These are phyloP conservation scores for Aspergillus heteromorphus DNA, from an alignment of 495 filamentous ascomycete species.

Conservation along the genomic window DNA sequence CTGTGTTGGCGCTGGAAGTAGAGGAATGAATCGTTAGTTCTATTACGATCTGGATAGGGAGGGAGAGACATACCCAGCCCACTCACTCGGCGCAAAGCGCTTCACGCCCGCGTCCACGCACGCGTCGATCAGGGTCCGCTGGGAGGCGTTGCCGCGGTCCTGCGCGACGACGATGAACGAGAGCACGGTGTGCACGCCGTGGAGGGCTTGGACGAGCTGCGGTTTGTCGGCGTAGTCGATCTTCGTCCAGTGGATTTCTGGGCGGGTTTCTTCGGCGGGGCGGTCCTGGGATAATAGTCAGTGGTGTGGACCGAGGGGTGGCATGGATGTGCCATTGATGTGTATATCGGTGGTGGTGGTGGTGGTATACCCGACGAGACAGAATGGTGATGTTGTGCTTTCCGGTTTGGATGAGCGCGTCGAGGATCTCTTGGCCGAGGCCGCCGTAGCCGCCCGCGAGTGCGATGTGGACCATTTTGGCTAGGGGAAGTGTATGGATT, in stretches of 20 bases:
- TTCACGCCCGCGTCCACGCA: slow-evolving; percentile 54
- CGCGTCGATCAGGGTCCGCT: slow-evolving; percentile 55
- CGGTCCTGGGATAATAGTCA: neutral
- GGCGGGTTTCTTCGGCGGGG: neutral
- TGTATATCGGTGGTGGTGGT: too few relatives aligned
- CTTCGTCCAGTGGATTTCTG: slow-evolving; percentile 30
- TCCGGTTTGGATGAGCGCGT: slow-evolving; percentile 41
- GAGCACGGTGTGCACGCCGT: slow-evolving; percentile 50
- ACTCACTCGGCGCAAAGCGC: slow-evolving; percentile 46
- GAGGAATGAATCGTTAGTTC: neutral
- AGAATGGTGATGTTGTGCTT: slow-evolving; percentile 50
- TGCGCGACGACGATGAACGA: slow-evolving; percentile 41
- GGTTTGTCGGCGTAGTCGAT: slow-evolving; percentile 40
- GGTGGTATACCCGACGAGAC: slow-evolving; percentile 37
- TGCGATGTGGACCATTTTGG: slow-evolving; percentile 49
- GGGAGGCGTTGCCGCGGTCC: slow-evolving; percentile 30
- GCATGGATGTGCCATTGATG: too few relatives aligned
- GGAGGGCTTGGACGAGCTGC: slow-evolving; percentile 30
- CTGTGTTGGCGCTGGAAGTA: slow-evolving; percentile 8
- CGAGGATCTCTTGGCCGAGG: slow-evolving; percentile 49
- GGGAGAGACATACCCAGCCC: slow-evolving; percentile 14
- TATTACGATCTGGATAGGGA: neutral
- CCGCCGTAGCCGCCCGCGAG: slow-evolving; percentile 53
- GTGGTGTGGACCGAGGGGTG: neutral
- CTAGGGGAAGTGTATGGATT: too few relatives aligned